These are phyloP conservation scores for Amorphotheca resinae DNA, from an alignment of 495 filamentous ascomycete genomes.

Conservation along the genomic window DNA sequence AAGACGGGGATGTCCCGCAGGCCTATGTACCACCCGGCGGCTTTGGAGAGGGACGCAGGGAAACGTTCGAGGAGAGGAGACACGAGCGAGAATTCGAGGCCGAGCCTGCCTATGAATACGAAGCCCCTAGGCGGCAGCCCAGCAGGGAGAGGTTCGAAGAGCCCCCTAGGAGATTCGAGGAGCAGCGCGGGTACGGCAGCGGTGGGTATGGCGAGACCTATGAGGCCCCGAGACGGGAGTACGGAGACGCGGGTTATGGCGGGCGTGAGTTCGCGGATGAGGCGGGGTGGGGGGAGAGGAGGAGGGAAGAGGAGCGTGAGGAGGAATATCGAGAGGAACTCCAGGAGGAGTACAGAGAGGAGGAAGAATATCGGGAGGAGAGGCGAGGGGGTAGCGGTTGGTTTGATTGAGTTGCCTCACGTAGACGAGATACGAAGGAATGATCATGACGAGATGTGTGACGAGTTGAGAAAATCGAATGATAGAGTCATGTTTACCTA, in stretches of 20 bases:
- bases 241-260: conserved; percentile 1
- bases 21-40: background rate
- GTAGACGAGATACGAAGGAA: no score
- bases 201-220: conserved; percentile 8
- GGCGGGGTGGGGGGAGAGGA: conserved; percentile 1
- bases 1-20: conserved; percentile 1
- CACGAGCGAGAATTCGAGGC: background rate
- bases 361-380: conserved; percentile 3
- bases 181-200: conserved; percentile 1
- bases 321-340: conserved; percentile 2
- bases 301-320: conserved; percentile 5
- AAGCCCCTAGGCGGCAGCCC: background rate
- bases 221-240: background rate
- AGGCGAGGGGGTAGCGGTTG: conserved; percentile 13
- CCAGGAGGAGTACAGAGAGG: conserved; percentile 3
- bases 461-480: no score
- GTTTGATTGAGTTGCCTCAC: no score
- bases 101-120: conserved; percentile 2
- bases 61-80: conserved; percentile 1
- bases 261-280: background rate
- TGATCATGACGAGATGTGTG: no score
- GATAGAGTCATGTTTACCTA: no score
- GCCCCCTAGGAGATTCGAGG: conserved; percentile 1
- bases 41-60: background rate
- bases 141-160: conserved; percentile 1